Evolutionary conservation across 202 grass and related monocot species (phyloP).

Genomic region (Saccharum hybrid): DNA sequence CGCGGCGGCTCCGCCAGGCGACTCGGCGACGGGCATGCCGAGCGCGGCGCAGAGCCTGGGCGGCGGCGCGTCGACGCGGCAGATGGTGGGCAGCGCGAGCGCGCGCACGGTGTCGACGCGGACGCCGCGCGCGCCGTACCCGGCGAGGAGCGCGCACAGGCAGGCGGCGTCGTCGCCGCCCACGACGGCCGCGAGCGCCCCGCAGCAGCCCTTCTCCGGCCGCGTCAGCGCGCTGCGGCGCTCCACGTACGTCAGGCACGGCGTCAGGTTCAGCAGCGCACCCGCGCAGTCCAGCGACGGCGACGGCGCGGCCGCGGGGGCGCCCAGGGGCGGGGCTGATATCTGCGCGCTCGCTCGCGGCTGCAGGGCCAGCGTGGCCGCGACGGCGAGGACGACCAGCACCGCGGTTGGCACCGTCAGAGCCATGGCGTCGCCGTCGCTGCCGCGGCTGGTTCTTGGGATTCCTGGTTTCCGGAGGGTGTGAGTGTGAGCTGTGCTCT

Average conservation of each 20-base stretch:
- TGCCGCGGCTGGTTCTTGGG: not conserved
- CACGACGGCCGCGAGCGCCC: conserved; percentile 53
- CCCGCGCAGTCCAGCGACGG: conserved; percentile 55
- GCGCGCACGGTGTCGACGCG: conserved; percentile 73
- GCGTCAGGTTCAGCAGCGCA: conserved; percentile 60
- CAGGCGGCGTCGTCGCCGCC: conserved; percentile 55
- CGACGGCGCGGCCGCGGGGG: conserved; percentile 37
- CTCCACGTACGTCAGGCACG: conserved; percentile 86
- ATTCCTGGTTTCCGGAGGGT: conserved; percentile 41
- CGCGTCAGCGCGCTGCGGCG: conserved; percentile 71
- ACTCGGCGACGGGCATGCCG: conserved; percentile 48
- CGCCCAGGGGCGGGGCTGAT: conserved; percentile 11
- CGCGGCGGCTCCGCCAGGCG: conserved; percentile 30
- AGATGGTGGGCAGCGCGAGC: conserved; percentile 78
- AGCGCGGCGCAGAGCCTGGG: conserved; percentile 70
- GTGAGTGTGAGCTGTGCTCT: conserved; percentile 25
- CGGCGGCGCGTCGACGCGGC: conserved; percentile 74
- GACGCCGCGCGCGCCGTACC: conserved; percentile 39
- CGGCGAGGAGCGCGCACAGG: conserved; percentile 68
- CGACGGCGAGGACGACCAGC: conserved; percentile 2
- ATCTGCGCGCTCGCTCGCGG: conserved; percentile 21
- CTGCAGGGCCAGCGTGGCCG: conserved; percentile 1
- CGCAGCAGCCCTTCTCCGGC: conserved; percentile 85
- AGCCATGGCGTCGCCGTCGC: conserved; percentile 24
- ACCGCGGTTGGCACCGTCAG: conserved; percentile 29